phyloP scores from a whole-genome alignment of 2,329 filamentous ascomycete genomes.

The Blastomyces silverae region DNA sequence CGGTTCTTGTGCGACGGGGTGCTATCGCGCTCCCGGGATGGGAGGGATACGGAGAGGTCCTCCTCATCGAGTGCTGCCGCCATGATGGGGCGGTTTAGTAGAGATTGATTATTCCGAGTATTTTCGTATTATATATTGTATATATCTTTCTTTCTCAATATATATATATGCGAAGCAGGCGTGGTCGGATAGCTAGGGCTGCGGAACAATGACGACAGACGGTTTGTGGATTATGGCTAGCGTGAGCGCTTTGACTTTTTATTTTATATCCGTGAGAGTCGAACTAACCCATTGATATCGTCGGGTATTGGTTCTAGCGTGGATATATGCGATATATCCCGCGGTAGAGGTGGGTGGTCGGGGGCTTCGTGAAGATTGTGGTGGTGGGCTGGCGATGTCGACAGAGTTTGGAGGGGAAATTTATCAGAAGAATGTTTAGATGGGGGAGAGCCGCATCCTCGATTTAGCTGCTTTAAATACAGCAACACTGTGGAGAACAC shows the following conservation, averaged over 20 bases:
- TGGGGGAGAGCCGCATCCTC: not conserved
- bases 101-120: not conserved
- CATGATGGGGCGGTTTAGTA: constrained; percentile 24
- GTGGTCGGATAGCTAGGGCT: not conserved
- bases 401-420: constrained; percentile 8
- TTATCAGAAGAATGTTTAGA: not conserved
- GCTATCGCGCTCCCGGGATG: constrained; percentile 22
- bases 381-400: not conserved
- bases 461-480: not conserved
- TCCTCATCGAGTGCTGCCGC: constrained; percentile 34
- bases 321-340: not conserved
- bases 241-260: not conserved
- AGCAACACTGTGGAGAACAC: not conserved
- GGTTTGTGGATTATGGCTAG: not conserved
- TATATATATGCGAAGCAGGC: not conserved
- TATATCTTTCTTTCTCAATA: not conserved
- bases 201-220: constrained; percentile 7
- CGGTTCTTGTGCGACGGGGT: constrained; percentile 15
- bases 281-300: constrained; percentile 5
- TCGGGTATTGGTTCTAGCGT: not conserved
- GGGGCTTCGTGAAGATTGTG: not conserved
- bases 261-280: not conserved
- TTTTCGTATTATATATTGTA: no score
- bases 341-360: not conserved
- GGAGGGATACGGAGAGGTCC: constrained; percentile 35